phyloP scores from a whole-genome alignment of 352 stramenopile species.

The Pythium diclinum region DNA sequence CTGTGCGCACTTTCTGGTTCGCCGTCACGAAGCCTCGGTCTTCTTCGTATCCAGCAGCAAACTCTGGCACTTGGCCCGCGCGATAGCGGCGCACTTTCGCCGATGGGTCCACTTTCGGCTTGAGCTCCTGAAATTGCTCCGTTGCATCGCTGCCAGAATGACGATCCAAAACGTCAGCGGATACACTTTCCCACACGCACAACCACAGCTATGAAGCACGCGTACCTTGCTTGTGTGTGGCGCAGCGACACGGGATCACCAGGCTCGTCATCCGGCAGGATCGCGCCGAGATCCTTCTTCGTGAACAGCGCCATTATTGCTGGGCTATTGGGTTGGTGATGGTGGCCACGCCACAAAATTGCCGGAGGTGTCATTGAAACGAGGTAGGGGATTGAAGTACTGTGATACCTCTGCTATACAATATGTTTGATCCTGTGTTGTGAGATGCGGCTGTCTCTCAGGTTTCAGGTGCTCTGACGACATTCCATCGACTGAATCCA shows the following conservation, averaged over 20 bases:
- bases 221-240: conserved; percentile 65
- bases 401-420: conserved; percentile 8
- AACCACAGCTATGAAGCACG: neutral
- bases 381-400: neutral
- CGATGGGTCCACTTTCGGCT: conserved; percentile 77
- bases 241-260: conserved; percentile 77
- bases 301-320: conserved; percentile 75
- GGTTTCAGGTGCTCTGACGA: neutral
- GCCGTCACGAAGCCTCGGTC: conserved; percentile 76
- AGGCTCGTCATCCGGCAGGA: conserved; percentile 78
- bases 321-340: neutral
- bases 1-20: conserved; percentile 55
- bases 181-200: neutral
- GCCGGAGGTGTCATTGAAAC: neutral
- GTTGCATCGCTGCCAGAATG: conserved; percentile 46
- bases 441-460: neutral
- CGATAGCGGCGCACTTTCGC: conserved; percentile 83
- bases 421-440: neutral
- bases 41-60: conserved; percentile 70
- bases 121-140: conserved; percentile 63
- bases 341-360: neutral
- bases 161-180: neutral
- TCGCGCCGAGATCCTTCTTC: conserved; percentile 82
- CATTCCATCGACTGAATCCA: conserved; percentile 4
- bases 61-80: conserved; percentile 76